phyloP scores from a whole-genome alignment of 805 yeast species.

The Teunomyces panamensis region DNA sequence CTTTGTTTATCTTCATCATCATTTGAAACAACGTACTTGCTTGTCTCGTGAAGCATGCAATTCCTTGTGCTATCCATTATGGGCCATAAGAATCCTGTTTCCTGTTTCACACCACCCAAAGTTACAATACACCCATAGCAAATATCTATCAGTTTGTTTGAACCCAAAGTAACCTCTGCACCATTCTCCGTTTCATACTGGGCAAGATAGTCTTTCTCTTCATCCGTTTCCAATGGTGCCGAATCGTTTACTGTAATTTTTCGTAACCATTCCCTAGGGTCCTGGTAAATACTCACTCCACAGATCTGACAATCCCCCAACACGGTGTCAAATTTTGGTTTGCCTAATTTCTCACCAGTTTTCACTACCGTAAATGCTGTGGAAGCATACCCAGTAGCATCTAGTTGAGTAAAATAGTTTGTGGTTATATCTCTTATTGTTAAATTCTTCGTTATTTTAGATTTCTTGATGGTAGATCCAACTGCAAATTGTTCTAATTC shows the following conservation, averaged over 20 bases:
- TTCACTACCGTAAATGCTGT: conserved; percentile 90
- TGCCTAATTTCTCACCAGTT: conserved; percentile 74
- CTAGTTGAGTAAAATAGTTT: conserved; percentile 69
- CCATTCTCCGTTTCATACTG: conserved; percentile 9
- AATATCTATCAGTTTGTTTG: conserved; percentile 26
- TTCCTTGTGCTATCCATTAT: conserved; percentile 18
- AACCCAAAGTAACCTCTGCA: conserved; percentile 15
- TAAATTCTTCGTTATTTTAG: conserved; percentile 61
- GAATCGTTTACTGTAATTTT: conserved; percentile 62
- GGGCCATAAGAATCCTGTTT: conserved; percentile 31
- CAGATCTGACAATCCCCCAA: conserved; percentile 54
- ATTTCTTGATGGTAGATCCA: conserved; percentile 16
- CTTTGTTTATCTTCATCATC: conserved; percentile 26
- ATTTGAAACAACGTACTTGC: conserved; percentile 6
- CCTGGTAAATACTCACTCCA: conserved; percentile 47
- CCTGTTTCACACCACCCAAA: conserved; percentile 39
- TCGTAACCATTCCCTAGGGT: conserved; percentile 65
- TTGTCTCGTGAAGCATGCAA: background rate
- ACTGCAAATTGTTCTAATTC: conserved; percentile 33
- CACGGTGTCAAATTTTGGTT: conserved; percentile 32
- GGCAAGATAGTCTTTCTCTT: conserved; percentile 33
- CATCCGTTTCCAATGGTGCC: conserved; percentile 44
- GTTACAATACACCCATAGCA: conserved; percentile 80
- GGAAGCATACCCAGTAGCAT: conserved; percentile 72
- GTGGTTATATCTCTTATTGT: conserved; percentile 78